Conservation (phyloP, 306 rosid genomes). For the Gastrolobium bilobum region DNA sequence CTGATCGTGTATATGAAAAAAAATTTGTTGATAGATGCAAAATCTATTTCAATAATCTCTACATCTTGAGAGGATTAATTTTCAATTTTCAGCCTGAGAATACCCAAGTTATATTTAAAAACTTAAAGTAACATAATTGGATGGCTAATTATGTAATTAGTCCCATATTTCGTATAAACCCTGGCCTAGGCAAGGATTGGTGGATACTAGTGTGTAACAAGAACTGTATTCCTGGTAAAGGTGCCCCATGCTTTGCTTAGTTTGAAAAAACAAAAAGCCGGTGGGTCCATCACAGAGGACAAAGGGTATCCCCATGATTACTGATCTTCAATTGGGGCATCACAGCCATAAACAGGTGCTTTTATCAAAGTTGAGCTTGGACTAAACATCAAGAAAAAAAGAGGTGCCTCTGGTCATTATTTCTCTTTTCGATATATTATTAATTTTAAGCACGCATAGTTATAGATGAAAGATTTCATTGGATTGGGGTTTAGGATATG, state of each 20-base stretch:
- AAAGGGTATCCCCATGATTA: constrained; percentile 80
- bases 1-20: too few species aligned
- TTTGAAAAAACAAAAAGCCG: constrained; percentile 49
- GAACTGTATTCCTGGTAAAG: constrained; percentile 41
- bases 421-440: constrained; percentile 50
- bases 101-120: too few species aligned
- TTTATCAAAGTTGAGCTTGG: constrained; percentile 53
- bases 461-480: constrained; percentile 52
- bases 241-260: constrained; percentile 22
- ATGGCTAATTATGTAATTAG: background rate
- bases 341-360: constrained; percentile 45
- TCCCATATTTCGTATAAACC: background rate
- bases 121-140: background rate
- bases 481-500: constrained; percentile 54
- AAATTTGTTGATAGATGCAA: too few species aligned
- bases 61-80: too few species aligned
- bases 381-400: constrained; percentile 34
- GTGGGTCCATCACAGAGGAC: constrained; percentile 71
- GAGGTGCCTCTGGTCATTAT: constrained; percentile 46
- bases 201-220: background rate
- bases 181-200: background rate
- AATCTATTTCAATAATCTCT: too few species aligned
- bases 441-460: constrained; percentile 51
- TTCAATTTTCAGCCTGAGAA: too few species aligned
- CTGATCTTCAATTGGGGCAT: constrained; percentile 64